Conservation (phyloP, 2,329 filamentous ascomycete species). For the Aspergillus oerlinghausenensis region DNA sequence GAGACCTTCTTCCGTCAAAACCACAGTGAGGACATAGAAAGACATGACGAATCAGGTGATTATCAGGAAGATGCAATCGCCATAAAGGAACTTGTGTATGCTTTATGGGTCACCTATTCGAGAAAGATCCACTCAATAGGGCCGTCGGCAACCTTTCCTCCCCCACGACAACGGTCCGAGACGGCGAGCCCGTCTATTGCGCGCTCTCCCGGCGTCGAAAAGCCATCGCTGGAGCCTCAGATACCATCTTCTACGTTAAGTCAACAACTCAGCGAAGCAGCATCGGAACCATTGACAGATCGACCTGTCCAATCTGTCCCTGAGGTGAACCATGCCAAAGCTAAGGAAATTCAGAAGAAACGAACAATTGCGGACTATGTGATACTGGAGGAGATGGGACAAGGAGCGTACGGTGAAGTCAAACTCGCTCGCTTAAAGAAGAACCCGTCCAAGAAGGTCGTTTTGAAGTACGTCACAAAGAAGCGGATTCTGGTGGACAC, state of each 20-base stretch:
- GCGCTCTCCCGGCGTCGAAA: slow-evolving; percentile 22
- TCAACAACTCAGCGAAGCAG: slow-evolving; percentile 48
- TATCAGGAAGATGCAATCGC: slow-evolving; percentile 41
- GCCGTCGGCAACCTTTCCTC: slow-evolving; percentile 52
- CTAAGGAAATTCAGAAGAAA: slow-evolving; percentile 50
- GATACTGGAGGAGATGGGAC: slow-evolving; percentile 96
- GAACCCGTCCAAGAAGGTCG: slow-evolving; percentile 71
- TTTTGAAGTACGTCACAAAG: slow-evolving; percentile 97
- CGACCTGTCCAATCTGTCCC: slow-evolving; percentile 36
- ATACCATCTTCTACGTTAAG: slow-evolving; percentile 46
- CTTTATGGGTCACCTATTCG: slow-evolving; percentile 96
- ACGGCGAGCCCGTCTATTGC: slow-evolving; percentile 69
- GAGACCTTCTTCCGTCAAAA: slow-evolving; percentile 61
- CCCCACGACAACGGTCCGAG: slow-evolving; percentile 55
- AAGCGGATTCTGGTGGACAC: slow-evolving; percentile 94
- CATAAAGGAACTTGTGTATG: slow-evolving; percentile 80
- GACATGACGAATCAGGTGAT: slow-evolving; percentile 54
- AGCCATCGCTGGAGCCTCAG: slow-evolving; percentile 28
- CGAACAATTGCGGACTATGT: slow-evolving; percentile 86
- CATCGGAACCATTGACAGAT: slow-evolving; percentile 42
- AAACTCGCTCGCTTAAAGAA: slow-evolving; percentile 87
- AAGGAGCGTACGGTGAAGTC: slow-evolving; percentile 95
- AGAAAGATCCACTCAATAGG: slow-evolving; percentile 78
- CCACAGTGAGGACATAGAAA: slow-evolving; percentile 61
- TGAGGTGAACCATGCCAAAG: slow-evolving; percentile 20